These are phyloP conservation scores for Daldinia loculata DNA, from an alignment of 495 filamentous ascomycete species.

Conservation along the genomic window DNA sequence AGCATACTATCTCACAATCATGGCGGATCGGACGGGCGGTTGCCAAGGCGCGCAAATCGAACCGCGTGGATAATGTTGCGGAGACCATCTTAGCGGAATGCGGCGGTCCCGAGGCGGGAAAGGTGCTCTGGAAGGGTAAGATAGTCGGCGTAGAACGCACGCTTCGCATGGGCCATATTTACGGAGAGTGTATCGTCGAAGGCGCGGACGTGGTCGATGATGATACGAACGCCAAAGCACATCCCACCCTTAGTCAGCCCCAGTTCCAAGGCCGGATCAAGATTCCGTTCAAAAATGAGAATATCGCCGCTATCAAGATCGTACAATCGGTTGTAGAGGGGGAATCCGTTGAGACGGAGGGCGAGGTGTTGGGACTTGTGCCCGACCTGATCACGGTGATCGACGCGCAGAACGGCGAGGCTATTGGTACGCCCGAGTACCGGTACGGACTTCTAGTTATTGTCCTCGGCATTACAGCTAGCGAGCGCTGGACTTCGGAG, in stretches of 20 bases:
- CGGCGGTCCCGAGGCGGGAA: constrained; percentile 60
- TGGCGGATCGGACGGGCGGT: constrained; percentile 66
- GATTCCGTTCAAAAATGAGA: constrained; percentile 73
- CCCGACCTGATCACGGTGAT: constrained; percentile 70
- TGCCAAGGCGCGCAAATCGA: constrained; percentile 55
- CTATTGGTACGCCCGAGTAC: constrained; percentile 69
- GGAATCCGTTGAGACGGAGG: constrained; percentile 45
- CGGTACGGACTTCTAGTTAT: constrained; percentile 66
- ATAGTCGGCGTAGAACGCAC: constrained; percentile 65
- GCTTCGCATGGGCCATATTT: constrained; percentile 63
- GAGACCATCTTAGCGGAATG: constrained; percentile 66
- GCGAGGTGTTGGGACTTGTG: constrained; percentile 63
- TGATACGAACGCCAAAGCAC: constrained; percentile 22
- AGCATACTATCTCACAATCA: constrained; percentile 60
- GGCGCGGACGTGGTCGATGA: constrained; percentile 50
- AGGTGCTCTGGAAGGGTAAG: constrained; percentile 68
- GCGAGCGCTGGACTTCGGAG: constrained; percentile 64
- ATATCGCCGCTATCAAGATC: constrained; percentile 62
- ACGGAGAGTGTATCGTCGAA: constrained; percentile 63
- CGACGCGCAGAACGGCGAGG: constrained; percentile 66
- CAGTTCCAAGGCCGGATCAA: constrained; percentile 54
- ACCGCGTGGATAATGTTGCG: constrained; percentile 59
- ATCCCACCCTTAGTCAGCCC: neutral
- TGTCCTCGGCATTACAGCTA: constrained; percentile 65
- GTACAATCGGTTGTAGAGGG: constrained; percentile 30